Evolutionary conservation across 306 rosid species (phyloP).

Genomic region (Pueraria montana): DNA sequence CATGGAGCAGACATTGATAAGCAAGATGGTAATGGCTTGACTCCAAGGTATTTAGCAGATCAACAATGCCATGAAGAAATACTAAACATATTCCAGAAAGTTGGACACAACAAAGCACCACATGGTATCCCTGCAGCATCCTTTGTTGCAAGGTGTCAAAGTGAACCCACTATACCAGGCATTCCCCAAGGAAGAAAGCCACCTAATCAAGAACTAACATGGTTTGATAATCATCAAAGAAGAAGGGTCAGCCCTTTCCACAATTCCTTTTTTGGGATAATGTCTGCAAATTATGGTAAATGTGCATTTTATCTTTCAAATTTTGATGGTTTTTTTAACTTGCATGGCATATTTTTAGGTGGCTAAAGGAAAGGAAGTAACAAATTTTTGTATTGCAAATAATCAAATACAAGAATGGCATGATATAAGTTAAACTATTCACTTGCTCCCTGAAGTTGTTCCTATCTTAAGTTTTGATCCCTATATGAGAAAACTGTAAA

Average conservation of each 20-base stretch:
- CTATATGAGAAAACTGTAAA: too few relatives aligned
- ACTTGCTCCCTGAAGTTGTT: too few relatives aligned
- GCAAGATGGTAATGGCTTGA: constrained; percentile 65
- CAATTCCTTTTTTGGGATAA: constrained; percentile 70
- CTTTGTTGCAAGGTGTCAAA: constrained; percentile 32
- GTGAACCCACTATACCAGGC: constrained; percentile 49
- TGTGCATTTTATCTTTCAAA: background rate
- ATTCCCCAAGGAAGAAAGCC: constrained; percentile 35
- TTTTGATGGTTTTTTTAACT: background rate
- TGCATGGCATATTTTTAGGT: background rate
- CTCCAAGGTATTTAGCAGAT: constrained; percentile 68
- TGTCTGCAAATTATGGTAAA: constrained; percentile 63
- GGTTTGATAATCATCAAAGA: constrained; percentile 40
- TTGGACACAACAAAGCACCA: background rate
- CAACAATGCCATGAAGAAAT: constrained; percentile 74
- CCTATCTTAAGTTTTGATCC: too few relatives aligned
- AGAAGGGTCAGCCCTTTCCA: constrained; percentile 52
- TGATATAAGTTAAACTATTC: too few relatives aligned
- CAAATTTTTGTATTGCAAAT: background rate
- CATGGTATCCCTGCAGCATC: background rate
- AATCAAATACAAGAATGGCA: background rate
- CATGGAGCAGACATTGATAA: constrained; percentile 63
- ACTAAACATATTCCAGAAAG: constrained; percentile 47
- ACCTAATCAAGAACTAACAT: constrained; percentile 28
- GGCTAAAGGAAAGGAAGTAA: background rate